Percentiles rank a stretch among this genome's conserved stretches.
Conservation (phyloP, 768 basidiomycete species). For the Hysterangium stoloniferum region DNA sequence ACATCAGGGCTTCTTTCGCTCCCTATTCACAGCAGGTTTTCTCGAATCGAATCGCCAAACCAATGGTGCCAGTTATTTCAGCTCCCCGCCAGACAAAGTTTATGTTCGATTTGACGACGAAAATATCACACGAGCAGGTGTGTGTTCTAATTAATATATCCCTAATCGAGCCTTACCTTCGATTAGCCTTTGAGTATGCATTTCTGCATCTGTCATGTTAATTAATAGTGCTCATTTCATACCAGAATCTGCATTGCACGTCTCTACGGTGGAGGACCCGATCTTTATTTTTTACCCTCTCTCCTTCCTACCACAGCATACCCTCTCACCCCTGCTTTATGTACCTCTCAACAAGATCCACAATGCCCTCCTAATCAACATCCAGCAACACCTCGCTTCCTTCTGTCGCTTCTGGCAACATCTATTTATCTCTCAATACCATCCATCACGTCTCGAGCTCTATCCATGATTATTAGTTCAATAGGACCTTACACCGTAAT, state of each 20-base stretch:
- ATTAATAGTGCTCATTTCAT: background rate
- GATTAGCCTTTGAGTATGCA: conserved; percentile 78
- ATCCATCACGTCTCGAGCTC: conserved; percentile 62
- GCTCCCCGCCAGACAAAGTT: conserved; percentile 43
- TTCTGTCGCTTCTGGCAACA: conserved; percentile 82
- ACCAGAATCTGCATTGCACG: conserved; percentile 75
- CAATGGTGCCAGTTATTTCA: conserved; percentile 12
- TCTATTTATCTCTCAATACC: conserved; percentile 82
- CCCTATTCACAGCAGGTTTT: conserved; percentile 79
- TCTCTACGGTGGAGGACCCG: conserved; percentile 81
- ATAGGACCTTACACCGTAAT: conserved; percentile 73
- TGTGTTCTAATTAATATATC: conserved; percentile 23
- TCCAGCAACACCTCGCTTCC: conserved; percentile 69
- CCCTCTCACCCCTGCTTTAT: conserved; percentile 68
- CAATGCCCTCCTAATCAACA: conserved; percentile 49
- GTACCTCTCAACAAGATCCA: conserved; percentile 20
- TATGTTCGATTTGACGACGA: conserved; percentile 71
- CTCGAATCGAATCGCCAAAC: conserved; percentile 41
- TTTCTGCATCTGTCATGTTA: background rate
- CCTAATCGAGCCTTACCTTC: conserved; percentile 11
- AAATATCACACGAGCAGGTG: conserved; percentile 84
- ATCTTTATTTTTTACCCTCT: conserved; percentile 55
- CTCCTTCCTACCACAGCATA: conserved; percentile 56
- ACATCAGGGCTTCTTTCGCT: conserved; percentile 74
- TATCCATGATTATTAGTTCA: conserved; percentile 62